Evolutionary conservation across 345 rosid species (phyloP).

Genomic region (Pugionium dolabratum): DNA sequence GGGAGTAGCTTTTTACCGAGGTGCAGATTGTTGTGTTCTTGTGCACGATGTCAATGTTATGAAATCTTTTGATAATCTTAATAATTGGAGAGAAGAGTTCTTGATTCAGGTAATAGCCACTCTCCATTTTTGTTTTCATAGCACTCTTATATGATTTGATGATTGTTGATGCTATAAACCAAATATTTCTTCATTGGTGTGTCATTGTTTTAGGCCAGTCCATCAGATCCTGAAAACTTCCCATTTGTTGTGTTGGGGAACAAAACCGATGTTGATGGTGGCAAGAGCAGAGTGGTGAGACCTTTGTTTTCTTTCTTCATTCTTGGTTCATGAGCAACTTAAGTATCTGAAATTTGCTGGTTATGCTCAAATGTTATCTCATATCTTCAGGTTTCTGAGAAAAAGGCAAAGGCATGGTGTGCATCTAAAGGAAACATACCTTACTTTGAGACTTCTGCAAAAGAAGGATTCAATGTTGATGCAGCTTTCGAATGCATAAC

Average conservation of each 20-base stretch:
- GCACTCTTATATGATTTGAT: too few relatives aligned
- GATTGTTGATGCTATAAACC: too few relatives aligned
- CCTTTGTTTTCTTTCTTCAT: neutral
- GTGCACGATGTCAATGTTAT: constrained; percentile 75
- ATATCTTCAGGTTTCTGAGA: constrained; percentile 69
- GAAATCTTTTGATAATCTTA: constrained; percentile 80
- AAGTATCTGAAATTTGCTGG: neutral
- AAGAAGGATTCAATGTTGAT: constrained; percentile 90
- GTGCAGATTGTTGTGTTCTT: constrained; percentile 91
- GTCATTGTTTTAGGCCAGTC: too few relatives aligned
- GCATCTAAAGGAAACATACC: constrained; percentile 56
- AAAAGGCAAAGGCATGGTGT: constrained; percentile 94
- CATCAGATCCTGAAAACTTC: constrained; percentile 71
- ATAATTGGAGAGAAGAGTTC: constrained; percentile 84
- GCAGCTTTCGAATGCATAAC: constrained; percentile 74
- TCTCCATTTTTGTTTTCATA: too few relatives aligned
- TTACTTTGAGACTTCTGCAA: constrained; percentile 44
- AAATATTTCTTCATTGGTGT: too few relatives aligned
- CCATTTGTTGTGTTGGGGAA: constrained; percentile 88
- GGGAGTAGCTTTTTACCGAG: constrained; percentile 82
- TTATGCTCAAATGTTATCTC: neutral
- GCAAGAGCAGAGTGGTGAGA: constrained; percentile 86
- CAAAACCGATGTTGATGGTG: constrained; percentile 81
- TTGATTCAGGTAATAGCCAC: constrained; percentile 57
- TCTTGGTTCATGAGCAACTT: too few relatives aligned